Base-by-base conservation (phyloP, 305 asterid genomes). In the Nicotiana rustica region DNA sequence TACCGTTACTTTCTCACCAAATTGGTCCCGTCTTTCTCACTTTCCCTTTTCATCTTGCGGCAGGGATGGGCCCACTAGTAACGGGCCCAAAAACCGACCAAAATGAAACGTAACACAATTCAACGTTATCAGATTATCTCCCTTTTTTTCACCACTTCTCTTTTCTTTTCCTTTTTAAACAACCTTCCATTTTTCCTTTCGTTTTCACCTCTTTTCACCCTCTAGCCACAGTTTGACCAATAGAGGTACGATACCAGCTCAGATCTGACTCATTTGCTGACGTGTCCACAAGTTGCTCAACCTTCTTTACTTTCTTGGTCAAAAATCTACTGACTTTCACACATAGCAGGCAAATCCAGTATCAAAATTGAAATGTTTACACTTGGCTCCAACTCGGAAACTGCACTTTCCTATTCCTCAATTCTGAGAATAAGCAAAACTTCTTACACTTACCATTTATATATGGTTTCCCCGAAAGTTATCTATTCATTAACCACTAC, bases 1-100 rank as follows among this genome's bases (percentile, higher is more conserved):
- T 75, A 67, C 83, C 87, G 84, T 85, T 69, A 80, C 85, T 87
- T 85, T 85, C 81, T 82, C 19, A 31, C 6, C 15, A 15, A 65
- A n/a, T 57, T 76, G 87, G 83, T 76, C 87, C 84, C 87, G 9
- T 10, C 38, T 19, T 75, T 49, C 25, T 64, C 12, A 15, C 49
- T 83, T 87, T 67, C 77, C 78, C 78, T 59, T 64, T 85, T 38
- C 35, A 62, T 87, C 68, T 82, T 56, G 33, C 83, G 81, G 76
- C 78, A 64, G 3, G 79, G 25, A 64, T 41, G 87, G 87, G 68
- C 84, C 86, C 65, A 17, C 25, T 21, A 18, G 62, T 84, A 3
- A 1, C 2, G 15, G 78, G 64, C 78, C 88, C 82, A 47, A 79
- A 29, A 62, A 80, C 83, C 79, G 65, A 78, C 85, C 61, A 15